These are phyloP conservation scores for Patellaria atrata DNA, from an alignment of 495 filamentous ascomycete genomes.

Conservation along the genomic window DNA sequence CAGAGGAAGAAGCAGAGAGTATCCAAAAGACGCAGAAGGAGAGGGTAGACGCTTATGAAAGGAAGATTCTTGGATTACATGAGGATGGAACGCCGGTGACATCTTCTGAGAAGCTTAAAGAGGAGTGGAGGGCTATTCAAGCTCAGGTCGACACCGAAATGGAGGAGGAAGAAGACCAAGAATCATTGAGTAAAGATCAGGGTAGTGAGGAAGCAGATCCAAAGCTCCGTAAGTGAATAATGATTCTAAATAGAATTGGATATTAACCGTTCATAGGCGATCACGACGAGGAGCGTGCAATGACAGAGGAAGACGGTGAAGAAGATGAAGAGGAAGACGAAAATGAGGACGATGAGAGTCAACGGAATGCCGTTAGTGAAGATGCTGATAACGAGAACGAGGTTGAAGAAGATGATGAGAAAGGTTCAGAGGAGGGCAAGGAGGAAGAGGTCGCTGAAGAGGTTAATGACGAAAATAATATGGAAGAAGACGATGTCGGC, in stretches of 20 bases:
- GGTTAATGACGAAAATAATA: constrained; percentile 11
- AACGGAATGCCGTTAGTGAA: constrained; percentile 5
- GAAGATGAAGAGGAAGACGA: constrained; percentile 10
- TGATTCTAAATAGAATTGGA: too few relatives aligned
- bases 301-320: constrained; percentile 40
- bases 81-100: too few relatives aligned
- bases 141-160: constrained; percentile 20
- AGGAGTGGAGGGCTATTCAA: constrained; percentile 17
- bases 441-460: neutral
- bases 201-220: constrained; percentile 10
- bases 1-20: constrained; percentile 48
- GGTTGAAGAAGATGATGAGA: constrained; percentile 6
- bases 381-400: constrained; percentile 5
- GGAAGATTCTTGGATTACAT: constrained; percentile 39
- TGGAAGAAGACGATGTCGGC: neutral
- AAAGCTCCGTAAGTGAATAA: too few relatives aligned
- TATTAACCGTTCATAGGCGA: too few relatives aligned
- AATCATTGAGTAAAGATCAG: constrained; percentile 36
- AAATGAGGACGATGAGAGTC: constrained; percentile 9
- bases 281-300: too few relatives aligned
- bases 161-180: constrained; percentile 43
- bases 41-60: constrained; percentile 53
- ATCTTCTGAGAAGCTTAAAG: constrained; percentile 7
- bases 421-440: constrained; percentile 7
- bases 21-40: constrained; percentile 54